These are phyloP conservation scores for Fusarium newnesense DNA, from an alignment of 2,329 filamentous ascomycete species.

Conservation along the genomic window DNA sequence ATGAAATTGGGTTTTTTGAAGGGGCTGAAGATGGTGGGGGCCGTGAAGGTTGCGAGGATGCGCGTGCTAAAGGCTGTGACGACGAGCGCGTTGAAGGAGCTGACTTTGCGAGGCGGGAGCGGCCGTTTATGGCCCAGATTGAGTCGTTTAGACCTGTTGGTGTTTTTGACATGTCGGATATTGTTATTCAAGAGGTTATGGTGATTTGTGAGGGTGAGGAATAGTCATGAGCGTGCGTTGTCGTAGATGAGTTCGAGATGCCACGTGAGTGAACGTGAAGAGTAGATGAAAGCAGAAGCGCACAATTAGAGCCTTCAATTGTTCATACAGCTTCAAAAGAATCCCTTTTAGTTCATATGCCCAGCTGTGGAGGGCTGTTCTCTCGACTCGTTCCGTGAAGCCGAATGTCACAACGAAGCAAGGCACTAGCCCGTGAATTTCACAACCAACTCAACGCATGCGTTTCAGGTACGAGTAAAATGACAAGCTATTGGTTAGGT, in stretches of 20 bases:
- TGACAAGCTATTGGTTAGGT: background rate
- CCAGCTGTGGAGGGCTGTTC: background rate
- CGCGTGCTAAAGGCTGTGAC: constrained; percentile 27
- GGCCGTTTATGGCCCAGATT: constrained; percentile 40
- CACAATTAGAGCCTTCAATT: background rate
- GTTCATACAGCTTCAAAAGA: background rate
- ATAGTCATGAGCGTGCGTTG: background rate
- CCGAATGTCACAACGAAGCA: background rate
- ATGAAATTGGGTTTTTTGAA: background rate
- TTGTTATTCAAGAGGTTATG: background rate
- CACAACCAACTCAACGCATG: background rate
- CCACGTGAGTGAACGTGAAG: background rate
- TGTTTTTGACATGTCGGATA: constrained; percentile 26
- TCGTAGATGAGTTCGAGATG: background rate
- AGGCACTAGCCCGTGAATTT: background rate
- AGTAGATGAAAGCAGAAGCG: background rate
- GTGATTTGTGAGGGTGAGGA: background rate
- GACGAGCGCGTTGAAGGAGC: constrained; percentile 7
- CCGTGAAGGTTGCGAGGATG: background rate
- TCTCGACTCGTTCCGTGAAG: background rate
- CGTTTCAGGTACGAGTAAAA: background rate
- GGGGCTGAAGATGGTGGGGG: background rate
- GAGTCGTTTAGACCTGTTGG: constrained; percentile 35
- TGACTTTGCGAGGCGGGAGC: constrained; percentile 4
- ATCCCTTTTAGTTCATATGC: background rate